phyloP scores from a whole-genome alignment of 352 stramenopile species.

The Globisporangium nunn region DNA sequence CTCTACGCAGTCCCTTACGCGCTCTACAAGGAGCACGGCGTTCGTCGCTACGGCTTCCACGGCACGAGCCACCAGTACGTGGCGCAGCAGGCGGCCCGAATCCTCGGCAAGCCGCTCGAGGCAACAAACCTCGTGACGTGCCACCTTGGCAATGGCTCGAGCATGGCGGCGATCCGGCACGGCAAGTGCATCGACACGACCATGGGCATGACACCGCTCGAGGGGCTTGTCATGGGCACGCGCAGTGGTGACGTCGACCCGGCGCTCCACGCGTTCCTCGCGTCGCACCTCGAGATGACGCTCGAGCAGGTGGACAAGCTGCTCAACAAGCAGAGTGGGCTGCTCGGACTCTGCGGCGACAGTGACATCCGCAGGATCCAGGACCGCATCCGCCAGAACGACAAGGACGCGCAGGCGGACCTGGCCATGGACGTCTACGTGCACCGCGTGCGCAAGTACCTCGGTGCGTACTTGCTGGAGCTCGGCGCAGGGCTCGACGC shows the following conservation, averaged over 20 bases:
- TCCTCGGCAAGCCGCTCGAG: conserved; percentile 47
- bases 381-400: conserved; percentile 33
- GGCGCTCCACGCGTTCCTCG: conserved; percentile 71
- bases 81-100: conserved; percentile 49
- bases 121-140: conserved; percentile 77
- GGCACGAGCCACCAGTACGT: conserved; percentile 87
- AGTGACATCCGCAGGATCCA: conserved; percentile 82
- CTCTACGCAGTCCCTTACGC: conserved; percentile 76
- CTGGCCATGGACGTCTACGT: conserved; percentile 82
- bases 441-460: conserved; percentile 85
- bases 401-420: conserved; percentile 41
- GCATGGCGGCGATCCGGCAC: conserved; percentile 67
- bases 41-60: conserved; percentile 89
- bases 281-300: conserved; percentile 57
- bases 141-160: conserved; percentile 86
- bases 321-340: conserved; percentile 87
- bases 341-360: conserved; percentile 75
- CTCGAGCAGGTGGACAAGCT: conserved; percentile 75
- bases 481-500: conserved; percentile 63
- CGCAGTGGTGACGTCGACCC: conserved; percentile 83
- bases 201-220: conserved; percentile 87
- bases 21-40: conserved; percentile 72
- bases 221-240: conserved; percentile 87
- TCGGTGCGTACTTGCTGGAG: conserved; percentile 75
- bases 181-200: conserved; percentile 84